Base-by-base conservation (phyloP, 345 rosid species). In the Populus ilicifolia region DNA sequence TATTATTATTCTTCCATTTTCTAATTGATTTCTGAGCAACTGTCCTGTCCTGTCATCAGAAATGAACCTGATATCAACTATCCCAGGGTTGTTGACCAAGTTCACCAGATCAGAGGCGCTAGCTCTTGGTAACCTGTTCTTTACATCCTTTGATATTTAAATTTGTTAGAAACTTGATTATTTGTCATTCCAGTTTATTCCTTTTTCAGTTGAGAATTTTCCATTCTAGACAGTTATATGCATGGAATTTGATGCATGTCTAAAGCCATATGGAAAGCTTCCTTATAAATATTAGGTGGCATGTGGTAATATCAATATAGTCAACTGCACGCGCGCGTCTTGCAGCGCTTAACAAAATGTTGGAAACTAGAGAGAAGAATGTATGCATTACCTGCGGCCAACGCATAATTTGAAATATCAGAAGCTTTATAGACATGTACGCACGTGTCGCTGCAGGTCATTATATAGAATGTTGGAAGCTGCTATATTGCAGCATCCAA, bases 81-180 rank as follows among this genome's bases (percentile, higher is more conserved):
- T 73, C 29, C 41, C 11, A 76, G 59, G 25, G 46, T 78, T 29
- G 29, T 13, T 9, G 23, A 8, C 23, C 1, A 5, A 11, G 78
- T 39, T 50, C 79, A 78, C 52, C 67, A 56, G 48, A n/a, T 85
- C 62, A 80, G 16, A 59, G 85, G 82, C 21, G 61, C 75, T 33
- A 78, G 80, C 39, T 6, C 30, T 44, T 39, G 74, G 80, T 77
- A 61, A 20, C 25, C 23, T 18, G 59, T 9, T 27, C 69, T 69
- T 43, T 41, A 25, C 70, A 46, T 21, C 4, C n/a, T 48, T 10
- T 18, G 21, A 46, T 33, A 6, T 63, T 35, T 6, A 18, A 50
- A 5, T 50, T 20, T 50, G 2, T 2, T 50, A 17, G 59, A 50
- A 50, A 50, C 23, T 50, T 6, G n/a, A 50, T 50, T 50, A 16